A percentile compares a stretch with the other conserved stretches of the same genome.
Conservation (phyloP, 139 green algal genomes). For the Closterium sp. region DNA sequence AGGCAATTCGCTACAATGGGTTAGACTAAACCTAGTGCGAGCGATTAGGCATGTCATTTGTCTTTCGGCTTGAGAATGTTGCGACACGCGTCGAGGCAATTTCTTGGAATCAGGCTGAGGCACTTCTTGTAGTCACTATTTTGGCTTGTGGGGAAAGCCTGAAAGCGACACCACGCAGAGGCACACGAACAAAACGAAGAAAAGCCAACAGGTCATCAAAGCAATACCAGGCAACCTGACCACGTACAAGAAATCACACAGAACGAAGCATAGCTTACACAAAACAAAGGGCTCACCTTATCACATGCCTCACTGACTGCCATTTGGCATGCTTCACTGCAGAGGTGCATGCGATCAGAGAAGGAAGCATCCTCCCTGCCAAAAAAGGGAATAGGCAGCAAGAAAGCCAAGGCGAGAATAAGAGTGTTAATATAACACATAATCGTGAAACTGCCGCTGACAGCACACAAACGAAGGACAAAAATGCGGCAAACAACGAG, state of each 20-base stretch:
- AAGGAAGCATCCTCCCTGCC: constrained; percentile 19
- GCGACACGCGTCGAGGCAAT: background rate
- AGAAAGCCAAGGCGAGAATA: background rate
- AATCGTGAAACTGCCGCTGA: background rate
- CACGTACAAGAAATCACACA: too few relatives aligned
- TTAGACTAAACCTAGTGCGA: background rate
- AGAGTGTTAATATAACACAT: background rate
- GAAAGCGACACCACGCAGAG: too few relatives aligned
- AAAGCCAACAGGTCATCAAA: background rate
- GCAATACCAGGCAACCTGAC: background rate
- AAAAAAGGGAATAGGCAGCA: background rate
- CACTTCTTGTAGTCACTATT: constrained; percentile 1
- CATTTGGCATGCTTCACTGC: constrained; percentile 25
- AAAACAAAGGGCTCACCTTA: constrained; percentile 18
- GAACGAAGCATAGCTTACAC: background rate
- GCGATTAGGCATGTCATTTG: background rate
- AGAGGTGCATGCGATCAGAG: constrained; percentile 27
- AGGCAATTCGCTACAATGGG: background rate
- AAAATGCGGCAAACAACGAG: background rate
- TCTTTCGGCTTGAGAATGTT: background rate
- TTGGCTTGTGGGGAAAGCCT: background rate
- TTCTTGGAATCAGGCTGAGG: constrained; percentile 8
- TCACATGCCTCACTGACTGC: constrained; percentile 39
- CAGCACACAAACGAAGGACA: background rate
- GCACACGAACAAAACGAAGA: background rate